Base-by-base conservation (phyloP, 345 rosid genomes). In the Eucalyptus polybractea region DNA sequence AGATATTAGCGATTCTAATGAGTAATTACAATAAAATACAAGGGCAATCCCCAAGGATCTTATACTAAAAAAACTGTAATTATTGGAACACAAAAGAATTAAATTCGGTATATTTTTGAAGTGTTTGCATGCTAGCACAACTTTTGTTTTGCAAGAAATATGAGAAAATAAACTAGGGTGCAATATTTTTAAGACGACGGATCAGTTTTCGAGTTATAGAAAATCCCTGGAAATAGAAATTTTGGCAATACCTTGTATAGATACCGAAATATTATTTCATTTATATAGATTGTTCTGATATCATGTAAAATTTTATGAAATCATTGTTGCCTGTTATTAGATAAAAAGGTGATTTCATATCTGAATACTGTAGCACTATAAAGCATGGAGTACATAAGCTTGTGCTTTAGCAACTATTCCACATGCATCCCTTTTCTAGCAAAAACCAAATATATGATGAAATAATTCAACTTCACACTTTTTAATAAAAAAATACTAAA, bases 291-390 rank as follows among this genome's bases (percentile, higher is more conserved):
- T 31, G 4, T 2, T 33, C 0, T n/a, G 21, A n/a, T n/a, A 69
- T 8, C 4, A 33, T 33, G 40, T 5, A 69, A 9, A 33, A 42
- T 72, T 3, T 16, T 16, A 31, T 31, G 2, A 72, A 17, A 72
- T 72, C 13, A 33, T 9, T 3, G 76, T 14, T 0, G 1, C 3
- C 0, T 3, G 6, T n/a, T n/a, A n/a, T n/a, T n/a, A n/a, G 40
- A 31, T 4, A 14, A 67, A 67, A n/a, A 13, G 5, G 76, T n/a
- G 2, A 7, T 31, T 3, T 67, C 0, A n/a, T n/a, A 67, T 31
- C 19, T 31, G 42, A 67, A 67, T 8, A n/a, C 33, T 31, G 10
- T 67, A 67, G 40, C 80, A 67, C 37, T n/a, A n/a, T 7, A 65
- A 29, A 67, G 0, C 80, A 67, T 67, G 80, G 80, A 31, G 80